Evolutionary conservation across 1,139 yeast species (phyloP).

Genomic region (Suzukiozyma palmioleophila): DNA sequence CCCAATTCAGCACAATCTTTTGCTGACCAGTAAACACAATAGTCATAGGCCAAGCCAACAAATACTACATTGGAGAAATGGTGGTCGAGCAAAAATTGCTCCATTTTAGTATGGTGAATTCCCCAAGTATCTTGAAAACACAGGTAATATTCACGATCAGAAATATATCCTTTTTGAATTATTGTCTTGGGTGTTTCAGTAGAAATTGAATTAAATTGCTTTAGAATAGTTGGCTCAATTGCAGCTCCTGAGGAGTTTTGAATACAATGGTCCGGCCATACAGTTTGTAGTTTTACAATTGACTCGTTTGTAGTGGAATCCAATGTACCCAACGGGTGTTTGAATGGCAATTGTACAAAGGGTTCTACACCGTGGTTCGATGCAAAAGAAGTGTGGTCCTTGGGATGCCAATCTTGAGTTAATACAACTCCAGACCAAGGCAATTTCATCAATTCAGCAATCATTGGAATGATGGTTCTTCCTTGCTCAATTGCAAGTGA

Average conservation of each 20-base stretch:
- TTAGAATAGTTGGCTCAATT: conserved; percentile 45
- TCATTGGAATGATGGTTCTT: conserved; percentile 48
- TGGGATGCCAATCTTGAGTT: conserved; percentile 89
- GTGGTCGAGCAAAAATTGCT: conserved; percentile 36
- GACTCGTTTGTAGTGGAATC: conserved; percentile 24
- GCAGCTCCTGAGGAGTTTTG: conserved; percentile 65
- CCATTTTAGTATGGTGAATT: conserved; percentile 63
- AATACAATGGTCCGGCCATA: conserved; percentile 94
- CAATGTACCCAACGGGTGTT: conserved; percentile 44
- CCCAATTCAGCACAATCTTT: conserved; percentile 61
- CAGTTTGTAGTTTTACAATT: conserved; percentile 33
- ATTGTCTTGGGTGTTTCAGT: conserved; percentile 28
- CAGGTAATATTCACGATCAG: conserved; percentile 83
- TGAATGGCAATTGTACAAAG: conserved; percentile 45
- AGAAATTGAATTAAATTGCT: conserved; percentile 19
- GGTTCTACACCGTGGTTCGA: conserved; percentile 56
- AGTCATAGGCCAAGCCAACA: conserved; percentile 85
- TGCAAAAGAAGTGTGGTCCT: conserved; percentile 77
- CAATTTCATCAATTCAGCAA: conserved; percentile 36
- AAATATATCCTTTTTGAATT: conserved; percentile 66
- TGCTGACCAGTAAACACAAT: conserved; percentile 76
- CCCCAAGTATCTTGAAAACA: conserved; percentile 83
- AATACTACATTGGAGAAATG: conserved; percentile 59
- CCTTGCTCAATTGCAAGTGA: conserved; percentile 71
- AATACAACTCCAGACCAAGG: conserved; percentile 65